Conservation (phyloP, 331 rosid species). For the Quercus tomentella region DNA sequence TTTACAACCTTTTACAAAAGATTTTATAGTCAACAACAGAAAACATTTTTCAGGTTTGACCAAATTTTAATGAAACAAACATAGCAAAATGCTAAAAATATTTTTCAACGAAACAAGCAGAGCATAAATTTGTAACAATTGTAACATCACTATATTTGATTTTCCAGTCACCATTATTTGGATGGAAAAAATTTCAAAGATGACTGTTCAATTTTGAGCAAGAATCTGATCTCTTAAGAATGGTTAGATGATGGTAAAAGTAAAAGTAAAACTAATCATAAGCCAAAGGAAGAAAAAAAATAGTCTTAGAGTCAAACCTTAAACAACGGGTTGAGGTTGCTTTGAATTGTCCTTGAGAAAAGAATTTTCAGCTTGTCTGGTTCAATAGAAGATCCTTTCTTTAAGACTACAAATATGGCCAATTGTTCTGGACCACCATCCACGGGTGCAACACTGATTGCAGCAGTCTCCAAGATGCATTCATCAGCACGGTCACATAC, state of each 20-base stretch:
- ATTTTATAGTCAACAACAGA: too few relatives aligned
- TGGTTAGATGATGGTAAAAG: neutral
- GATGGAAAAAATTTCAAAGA: neutral
- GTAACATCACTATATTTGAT: neutral
- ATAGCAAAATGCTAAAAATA: too few relatives aligned
- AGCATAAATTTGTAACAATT: too few relatives aligned
- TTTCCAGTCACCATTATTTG: neutral
- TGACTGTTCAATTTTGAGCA: neutral
- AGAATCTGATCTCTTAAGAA: neutral
- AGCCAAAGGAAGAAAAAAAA: too few relatives aligned
- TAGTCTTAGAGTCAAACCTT: slow-evolving; percentile 41
- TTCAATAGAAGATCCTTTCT: slow-evolving; percentile 42
- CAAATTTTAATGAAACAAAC: too few relatives aligned
- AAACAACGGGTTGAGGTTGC: slow-evolving; percentile 79
- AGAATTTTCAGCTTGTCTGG: slow-evolving; percentile 42
- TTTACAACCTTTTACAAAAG: too few relatives aligned
- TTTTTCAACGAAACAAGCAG: too few relatives aligned
- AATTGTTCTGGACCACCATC: slow-evolving; percentile 75
- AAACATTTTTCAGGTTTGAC: too few relatives aligned
- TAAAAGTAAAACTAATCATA: too few relatives aligned
- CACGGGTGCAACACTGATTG: slow-evolving; percentile 51
- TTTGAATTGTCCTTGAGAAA: slow-evolving; percentile 69
- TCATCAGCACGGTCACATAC: slow-evolving; percentile 66
- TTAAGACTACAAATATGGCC: slow-evolving; percentile 60
- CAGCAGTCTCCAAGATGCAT: slow-evolving; percentile 67